phyloP scores from a whole-genome alignment of 1,284 basidiomycete species.

The Melampsora larici-populina region DNA sequence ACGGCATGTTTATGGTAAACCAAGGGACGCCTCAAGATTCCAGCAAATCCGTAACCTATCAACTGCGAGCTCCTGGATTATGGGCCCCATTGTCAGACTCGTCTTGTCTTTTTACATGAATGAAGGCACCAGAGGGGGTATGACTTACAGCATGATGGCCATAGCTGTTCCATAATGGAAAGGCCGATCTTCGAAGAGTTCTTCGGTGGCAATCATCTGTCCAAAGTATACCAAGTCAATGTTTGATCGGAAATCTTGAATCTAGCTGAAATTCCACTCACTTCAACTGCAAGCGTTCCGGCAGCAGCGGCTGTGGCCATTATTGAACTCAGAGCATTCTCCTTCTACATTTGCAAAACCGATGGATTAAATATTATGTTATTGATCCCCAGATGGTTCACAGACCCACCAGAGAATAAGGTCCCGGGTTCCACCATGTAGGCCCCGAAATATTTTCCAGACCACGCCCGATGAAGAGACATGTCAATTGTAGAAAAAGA shows the following conservation, averaged over 20 bases:
- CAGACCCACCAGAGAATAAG: slow-evolving; percentile 27
- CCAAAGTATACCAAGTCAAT: background rate
- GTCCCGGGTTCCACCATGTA: slow-evolving; percentile 41
- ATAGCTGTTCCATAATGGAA: slow-evolving; percentile 40
- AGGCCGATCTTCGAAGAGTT: slow-evolving; percentile 40
- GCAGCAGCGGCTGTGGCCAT: slow-evolving; percentile 43
- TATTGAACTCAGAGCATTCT: slow-evolving; percentile 33
- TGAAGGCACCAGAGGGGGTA: background rate
- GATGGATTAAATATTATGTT: background rate
- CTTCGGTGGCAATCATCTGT: slow-evolving; percentile 42
- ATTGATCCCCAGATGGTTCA: too few relatives aligned
- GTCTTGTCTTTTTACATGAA: background rate
- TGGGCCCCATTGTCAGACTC: background rate
- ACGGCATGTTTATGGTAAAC: slow-evolving; percentile 23
- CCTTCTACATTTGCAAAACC: slow-evolving; percentile 20
- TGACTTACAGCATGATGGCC: slow-evolving; percentile 39
- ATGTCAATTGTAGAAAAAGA: slow-evolving; percentile 38
- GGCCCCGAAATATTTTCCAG: slow-evolving; percentile 40
- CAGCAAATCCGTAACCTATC: slow-evolving; percentile 37
- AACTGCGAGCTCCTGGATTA: slow-evolving; percentile 37
- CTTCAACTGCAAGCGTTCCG: slow-evolving; percentile 39
- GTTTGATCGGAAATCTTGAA: background rate
- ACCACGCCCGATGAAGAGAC: slow-evolving; percentile 36
- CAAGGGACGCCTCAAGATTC: slow-evolving; percentile 21
- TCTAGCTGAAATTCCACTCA: background rate